Evolutionary conservation across 768 basidiomycete species (phyloP).

Genomic region (Leccinum barrowsii): DNA sequence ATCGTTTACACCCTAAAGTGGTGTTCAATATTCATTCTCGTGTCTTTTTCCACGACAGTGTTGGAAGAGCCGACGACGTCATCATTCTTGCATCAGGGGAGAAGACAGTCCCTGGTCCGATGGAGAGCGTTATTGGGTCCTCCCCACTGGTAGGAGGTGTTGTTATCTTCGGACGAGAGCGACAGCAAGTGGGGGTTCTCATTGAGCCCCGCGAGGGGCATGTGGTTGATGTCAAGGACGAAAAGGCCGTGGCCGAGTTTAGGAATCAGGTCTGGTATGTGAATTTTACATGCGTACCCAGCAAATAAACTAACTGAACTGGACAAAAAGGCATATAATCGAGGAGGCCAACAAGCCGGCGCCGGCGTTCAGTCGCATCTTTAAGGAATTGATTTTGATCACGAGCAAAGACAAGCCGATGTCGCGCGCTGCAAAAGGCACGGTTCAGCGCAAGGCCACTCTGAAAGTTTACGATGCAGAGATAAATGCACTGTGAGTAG

Average conservation of each 20-base stretch:
- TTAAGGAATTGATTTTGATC: constrained; percentile 54
- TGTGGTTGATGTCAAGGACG: constrained; percentile 20
- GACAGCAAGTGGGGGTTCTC: constrained; percentile 32
- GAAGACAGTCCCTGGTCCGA: constrained; percentile 23
- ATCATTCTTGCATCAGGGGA: constrained; percentile 28
- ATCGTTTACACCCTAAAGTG: not conserved
- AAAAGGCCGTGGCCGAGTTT: constrained; percentile 24
- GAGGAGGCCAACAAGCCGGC: constrained; percentile 43
- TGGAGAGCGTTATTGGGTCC: constrained; percentile 28
- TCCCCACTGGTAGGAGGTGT: constrained; percentile 20
- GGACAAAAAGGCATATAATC: constrained; percentile 32
- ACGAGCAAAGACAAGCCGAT: constrained; percentile 41
- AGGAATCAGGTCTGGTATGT: constrained; percentile 32
- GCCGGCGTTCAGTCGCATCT: constrained; percentile 43
- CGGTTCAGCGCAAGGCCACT: constrained; percentile 39
- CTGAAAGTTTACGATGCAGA: constrained; percentile 40
- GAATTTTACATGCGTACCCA: not conserved
- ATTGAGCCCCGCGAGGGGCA: constrained; percentile 23
- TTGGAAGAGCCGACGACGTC: constrained; percentile 35
- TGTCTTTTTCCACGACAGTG: not conserved
- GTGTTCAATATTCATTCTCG: not conserved
- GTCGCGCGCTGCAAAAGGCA: constrained; percentile 43
- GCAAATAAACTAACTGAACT: not conserved
- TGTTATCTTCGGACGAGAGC: constrained; percentile 35
- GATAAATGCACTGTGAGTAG: constrained; percentile 43